Conservation (phyloP, 73 alveolate genomes). For the Loxodes magnus region DNA sequence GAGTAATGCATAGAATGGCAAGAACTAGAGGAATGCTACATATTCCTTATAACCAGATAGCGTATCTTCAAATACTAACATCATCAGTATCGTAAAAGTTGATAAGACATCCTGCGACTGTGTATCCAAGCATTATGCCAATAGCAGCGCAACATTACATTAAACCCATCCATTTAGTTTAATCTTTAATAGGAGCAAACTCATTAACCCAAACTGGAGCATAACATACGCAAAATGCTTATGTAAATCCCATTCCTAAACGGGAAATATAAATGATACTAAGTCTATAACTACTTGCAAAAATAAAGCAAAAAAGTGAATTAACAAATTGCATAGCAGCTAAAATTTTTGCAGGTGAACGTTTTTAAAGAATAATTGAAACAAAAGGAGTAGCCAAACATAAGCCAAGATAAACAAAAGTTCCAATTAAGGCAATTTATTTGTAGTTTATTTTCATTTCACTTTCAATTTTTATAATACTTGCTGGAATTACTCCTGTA, state of each 20-base stretch:
- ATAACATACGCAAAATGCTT: constrained; percentile 75
- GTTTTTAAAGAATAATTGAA: constrained; percentile 51
- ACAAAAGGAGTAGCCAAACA: constrained; percentile 60
- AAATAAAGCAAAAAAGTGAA: constrained; percentile 47
- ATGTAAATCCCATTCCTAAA: constrained; percentile 73
- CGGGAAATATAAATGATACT: constrained; percentile 49
- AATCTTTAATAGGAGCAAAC: constrained; percentile 64
- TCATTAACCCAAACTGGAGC: constrained; percentile 96
- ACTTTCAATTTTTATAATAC: constrained; percentile 53
- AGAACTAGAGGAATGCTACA: constrained; percentile 49
- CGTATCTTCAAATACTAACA: constrained; percentile 85
- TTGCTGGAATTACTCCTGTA: constrained; percentile 84
- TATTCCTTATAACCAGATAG: constrained; percentile 67
- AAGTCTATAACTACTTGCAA: constrained; percentile 41
- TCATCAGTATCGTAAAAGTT: constrained; percentile 24
- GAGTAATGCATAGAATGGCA: constrained; percentile 43
- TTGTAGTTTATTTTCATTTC: constrained; percentile 54
- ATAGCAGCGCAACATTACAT: constrained; percentile 68
- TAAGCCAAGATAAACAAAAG: constrained; percentile 80
- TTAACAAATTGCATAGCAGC: constrained; percentile 43
- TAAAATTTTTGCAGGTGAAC: constrained; percentile 51
- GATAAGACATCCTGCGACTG: constrained; percentile 52
- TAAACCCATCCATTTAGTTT: constrained; percentile 90
- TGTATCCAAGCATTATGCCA: constrained; percentile 84
- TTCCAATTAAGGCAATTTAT: constrained; percentile 73